Conservation (phyloP, 306 rosid species). For the Cucurbita moschata region DNA sequence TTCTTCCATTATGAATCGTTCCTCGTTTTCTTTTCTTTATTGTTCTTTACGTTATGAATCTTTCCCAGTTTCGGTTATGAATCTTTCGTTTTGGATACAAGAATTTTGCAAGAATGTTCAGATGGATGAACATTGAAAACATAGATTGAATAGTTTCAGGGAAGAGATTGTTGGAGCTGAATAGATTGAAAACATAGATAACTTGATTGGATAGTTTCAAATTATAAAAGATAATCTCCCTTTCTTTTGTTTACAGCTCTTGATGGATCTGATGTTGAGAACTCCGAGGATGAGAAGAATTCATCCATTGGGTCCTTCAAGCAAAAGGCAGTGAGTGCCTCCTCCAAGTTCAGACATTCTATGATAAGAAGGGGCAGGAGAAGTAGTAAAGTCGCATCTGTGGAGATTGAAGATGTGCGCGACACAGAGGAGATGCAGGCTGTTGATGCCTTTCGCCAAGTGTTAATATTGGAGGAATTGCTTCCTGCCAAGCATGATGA, state of each 20-base stretch:
- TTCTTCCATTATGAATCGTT: not conserved
- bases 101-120: not conserved
- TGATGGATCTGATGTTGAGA: slow-evolving; percentile 18
- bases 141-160: not conserved
- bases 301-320: slow-evolving; percentile 36
- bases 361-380: slow-evolving; percentile 48
- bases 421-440: slow-evolving; percentile 55
- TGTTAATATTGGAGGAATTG: slow-evolving; percentile 55
- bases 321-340: slow-evolving; percentile 50
- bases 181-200: not conserved
- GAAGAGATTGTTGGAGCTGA: not conserved
- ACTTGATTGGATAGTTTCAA: not conserved
- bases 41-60: not conserved
- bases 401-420: slow-evolving; percentile 68
- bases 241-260: not conserved
- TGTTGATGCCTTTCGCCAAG: slow-evolving; percentile 68
- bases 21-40: not conserved
- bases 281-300: slow-evolving; percentile 28
- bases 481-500: slow-evolving; percentile 80
- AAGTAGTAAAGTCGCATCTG: slow-evolving; percentile 64
- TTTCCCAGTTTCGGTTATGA: not conserved
- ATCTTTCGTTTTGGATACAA: not conserved
- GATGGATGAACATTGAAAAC: not conserved
- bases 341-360: slow-evolving; percentile 48
- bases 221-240: too few species aligned